phyloP scores from a whole-genome alignment of 768 basidiomycete genomes.

The Ramaria sp. region DNA sequence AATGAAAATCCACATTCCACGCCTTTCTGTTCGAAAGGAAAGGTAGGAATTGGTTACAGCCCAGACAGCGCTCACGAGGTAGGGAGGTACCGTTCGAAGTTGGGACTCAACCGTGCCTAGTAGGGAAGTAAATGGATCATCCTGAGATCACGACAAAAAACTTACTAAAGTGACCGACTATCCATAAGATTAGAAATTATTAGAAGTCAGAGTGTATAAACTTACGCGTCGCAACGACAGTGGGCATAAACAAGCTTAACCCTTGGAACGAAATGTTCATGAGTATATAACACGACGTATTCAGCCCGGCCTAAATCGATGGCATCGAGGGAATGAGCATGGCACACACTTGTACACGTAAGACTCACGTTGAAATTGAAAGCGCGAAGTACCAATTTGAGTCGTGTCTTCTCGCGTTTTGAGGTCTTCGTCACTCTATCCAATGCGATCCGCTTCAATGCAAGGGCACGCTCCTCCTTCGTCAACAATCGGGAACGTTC shows the following conservation, averaged over 20 bases:
- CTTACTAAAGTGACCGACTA: slow-evolving; percentile 13
- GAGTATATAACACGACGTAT: slow-evolving; percentile 15
- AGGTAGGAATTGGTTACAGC: slow-evolving; percentile 24
- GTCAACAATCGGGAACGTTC: slow-evolving; percentile 24
- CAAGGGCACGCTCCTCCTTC: slow-evolving; percentile 24
- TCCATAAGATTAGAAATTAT: not conserved
- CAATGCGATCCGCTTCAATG: slow-evolving; percentile 25
- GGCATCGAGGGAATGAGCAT: not conserved
- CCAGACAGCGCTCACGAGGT: slow-evolving; percentile 32
- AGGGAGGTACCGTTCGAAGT: slow-evolving; percentile 40
- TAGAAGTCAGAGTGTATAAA: slow-evolving; percentile 4
- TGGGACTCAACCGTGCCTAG: slow-evolving; percentile 35
- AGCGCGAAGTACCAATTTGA: slow-evolving; percentile 20
- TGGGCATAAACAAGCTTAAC: slow-evolving; percentile 31
- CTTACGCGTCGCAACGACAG: slow-evolving; percentile 35
- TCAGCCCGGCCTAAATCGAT: slow-evolving; percentile 14
- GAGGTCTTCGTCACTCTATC: slow-evolving; percentile 22
- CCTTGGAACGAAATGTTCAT: slow-evolving; percentile 24
- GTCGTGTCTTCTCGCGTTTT: slow-evolving; percentile 21
- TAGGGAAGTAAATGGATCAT: not conserved
- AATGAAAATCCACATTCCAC: slow-evolving; percentile 25
- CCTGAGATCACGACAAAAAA: not conserved
- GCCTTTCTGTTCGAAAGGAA: slow-evolving; percentile 21
- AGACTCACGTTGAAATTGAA: slow-evolving; percentile 24
- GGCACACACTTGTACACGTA: not conserved